A percentile compares a stretch with the other conserved stretches of the same genome.
These are phyloP conservation scores for Solanum paucissectum DNA, from an alignment of 257 asterid genomes.

Conservation along the genomic window DNA sequence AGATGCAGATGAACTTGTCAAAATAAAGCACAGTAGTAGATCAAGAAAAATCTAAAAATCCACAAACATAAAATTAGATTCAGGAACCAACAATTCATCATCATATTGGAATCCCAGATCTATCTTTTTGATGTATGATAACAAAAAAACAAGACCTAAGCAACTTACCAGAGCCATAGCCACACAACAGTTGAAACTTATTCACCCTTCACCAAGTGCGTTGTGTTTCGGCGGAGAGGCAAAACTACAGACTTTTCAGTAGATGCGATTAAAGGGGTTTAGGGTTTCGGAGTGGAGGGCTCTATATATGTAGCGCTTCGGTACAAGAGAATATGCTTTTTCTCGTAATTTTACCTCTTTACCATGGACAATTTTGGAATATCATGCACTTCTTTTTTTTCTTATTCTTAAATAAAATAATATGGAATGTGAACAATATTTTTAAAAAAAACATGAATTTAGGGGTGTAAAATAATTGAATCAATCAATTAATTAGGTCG, in stretches of 20 bases:
- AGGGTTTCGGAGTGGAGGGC: slow-evolving; percentile 30
- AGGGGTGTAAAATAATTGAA: too few species aligned
- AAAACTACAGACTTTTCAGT: not conserved
- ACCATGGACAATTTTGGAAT: not conserved
- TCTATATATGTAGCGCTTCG: not conserved
- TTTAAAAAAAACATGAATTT: too few species aligned
- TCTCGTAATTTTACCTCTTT: not conserved
- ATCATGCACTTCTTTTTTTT: not conserved
- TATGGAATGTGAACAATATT: too few species aligned
- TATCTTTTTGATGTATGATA: not conserved
- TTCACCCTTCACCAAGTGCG: slow-evolving; percentile 10
- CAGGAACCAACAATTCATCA: not conserved
- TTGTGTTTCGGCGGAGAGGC: slow-evolving; percentile 5
- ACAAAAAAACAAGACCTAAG: not conserved
- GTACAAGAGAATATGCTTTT: not conserved
- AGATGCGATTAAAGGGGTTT: slow-evolving; percentile 8
- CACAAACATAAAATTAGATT: not conserved
- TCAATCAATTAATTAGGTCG: too few species aligned
- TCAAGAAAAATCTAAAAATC: not conserved
- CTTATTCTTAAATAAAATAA: too few species aligned
- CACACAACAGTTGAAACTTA: slow-evolving; percentile 17
- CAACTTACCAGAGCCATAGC: slow-evolving; percentile 71
- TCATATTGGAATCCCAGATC: not conserved
- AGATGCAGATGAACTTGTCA: not conserved
- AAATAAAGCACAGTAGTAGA: not conserved